Percentiles rank a stretch among this genome's conserved stretches.
phyloP scores from a whole-genome alignment of 1,284 basidiomycete genomes.

The Ceratobasidium sp. region DNA sequence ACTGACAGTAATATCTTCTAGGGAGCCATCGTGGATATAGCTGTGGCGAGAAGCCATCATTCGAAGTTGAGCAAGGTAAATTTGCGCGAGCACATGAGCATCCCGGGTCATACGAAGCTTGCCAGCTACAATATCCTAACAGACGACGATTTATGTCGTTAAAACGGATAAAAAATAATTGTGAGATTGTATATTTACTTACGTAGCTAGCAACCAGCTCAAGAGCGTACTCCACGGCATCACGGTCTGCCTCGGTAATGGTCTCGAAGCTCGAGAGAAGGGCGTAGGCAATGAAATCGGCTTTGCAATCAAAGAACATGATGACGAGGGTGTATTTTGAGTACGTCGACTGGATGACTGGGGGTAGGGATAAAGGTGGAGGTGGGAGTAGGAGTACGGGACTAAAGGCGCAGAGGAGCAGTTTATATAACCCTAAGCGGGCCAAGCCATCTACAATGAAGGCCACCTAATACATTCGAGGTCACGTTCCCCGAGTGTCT shows the following conservation, averaged over 20 bases:
- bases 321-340: background rate
- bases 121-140: background rate
- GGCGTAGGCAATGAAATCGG: conserved; percentile 17
- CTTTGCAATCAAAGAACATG: conserved; percentile 33
- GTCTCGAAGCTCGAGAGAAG: conserved; percentile 24
- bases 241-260: conserved; percentile 7
- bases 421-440: no score
- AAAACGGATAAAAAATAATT: background rate
- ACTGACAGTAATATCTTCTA: conserved; percentile 8
- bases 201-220: conserved; percentile 30
- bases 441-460: no score
- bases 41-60: conserved; percentile 11
- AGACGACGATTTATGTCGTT: background rate
- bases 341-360: no score
- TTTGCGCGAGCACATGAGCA: conserved; percentile 20
- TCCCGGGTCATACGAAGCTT: conserved; percentile 26
- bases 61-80: conserved; percentile 26
- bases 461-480: no score
- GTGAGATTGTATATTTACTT: background rate
- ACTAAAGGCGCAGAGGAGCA: no score
- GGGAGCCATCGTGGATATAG: conserved; percentile 20
- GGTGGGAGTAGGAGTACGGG: no score
- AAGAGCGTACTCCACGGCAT: conserved; percentile 5
- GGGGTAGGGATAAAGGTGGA: no score
- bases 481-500: no score